Conservation (phyloP, 495 filamentous ascomycete species). For the Immersiella caudata region DNA sequence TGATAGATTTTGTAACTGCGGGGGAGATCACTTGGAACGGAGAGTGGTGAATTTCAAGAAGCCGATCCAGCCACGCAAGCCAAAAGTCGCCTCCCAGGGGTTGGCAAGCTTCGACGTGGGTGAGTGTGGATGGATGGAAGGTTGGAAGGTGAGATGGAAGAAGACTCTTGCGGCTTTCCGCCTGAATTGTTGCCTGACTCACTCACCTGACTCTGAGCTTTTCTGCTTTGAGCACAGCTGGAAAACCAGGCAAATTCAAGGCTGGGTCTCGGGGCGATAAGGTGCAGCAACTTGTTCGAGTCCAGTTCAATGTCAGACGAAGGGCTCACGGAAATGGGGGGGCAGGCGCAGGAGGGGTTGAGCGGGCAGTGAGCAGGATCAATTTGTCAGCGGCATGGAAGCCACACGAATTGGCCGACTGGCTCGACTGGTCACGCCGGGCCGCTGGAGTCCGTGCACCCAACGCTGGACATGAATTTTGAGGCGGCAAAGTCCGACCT, state of each 20-base stretch:
- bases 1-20: not conserved
- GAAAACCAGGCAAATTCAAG: slow-evolving; percentile 5
- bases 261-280: not conserved
- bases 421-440: slow-evolving; percentile 17
- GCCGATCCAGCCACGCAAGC: slow-evolving; percentile 15
- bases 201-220: slow-evolving; percentile 23
- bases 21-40: not conserved
- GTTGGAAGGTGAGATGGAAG: slow-evolving; percentile 13
- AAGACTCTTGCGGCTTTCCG: slow-evolving; percentile 32
- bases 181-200: slow-evolving; percentile 36
- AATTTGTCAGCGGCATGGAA: slow-evolving; percentile 30
- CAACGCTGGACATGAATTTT: not conserved
- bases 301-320: slow-evolving; percentile 18
- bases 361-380: no score
- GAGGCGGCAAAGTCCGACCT: not conserved
- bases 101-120: not conserved
- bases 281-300: not conserved
- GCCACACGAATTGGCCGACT: slow-evolving; percentile 12
- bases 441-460: slow-evolving; percentile 13
- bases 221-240: slow-evolving; percentile 14
- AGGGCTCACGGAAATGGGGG: slow-evolving; percentile 14
- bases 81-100: slow-evolving; percentile 24
- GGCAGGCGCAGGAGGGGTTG: slow-evolving; percentile 18
- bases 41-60: not conserved
- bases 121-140: slow-evolving; percentile 7